phyloP scores from a whole-genome alignment of 1,284 basidiomycete genomes.

The Marasmius fiardii region DNA sequence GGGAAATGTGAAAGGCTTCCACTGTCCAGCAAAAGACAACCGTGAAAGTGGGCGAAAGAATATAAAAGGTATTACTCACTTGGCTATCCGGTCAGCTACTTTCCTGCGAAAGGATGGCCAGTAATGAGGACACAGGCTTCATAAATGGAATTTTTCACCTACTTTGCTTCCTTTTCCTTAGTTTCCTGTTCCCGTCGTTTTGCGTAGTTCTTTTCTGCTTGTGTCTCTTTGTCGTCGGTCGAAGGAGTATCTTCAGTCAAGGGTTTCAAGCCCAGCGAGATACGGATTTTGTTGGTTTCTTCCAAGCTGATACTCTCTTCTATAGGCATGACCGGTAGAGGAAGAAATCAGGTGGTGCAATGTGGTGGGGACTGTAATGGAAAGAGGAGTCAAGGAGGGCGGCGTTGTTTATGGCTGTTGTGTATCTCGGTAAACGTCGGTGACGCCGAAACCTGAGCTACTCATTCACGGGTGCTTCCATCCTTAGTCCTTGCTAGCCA shows the following conservation, averaged over 20 bases:
- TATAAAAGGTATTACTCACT: slow-evolving; percentile 61
- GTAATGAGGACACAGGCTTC: slow-evolving; percentile 23
- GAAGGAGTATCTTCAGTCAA: slow-evolving; percentile 76
- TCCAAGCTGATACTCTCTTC: slow-evolving; percentile 91
- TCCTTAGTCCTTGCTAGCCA: background rate
- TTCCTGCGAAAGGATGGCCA: slow-evolving; percentile 43
- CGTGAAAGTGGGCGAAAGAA: slow-evolving; percentile 28
- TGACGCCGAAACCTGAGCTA: background rate
- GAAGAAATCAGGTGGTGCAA: slow-evolving; percentile 5
- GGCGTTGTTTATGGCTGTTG: background rate
- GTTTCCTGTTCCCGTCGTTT: slow-evolving; percentile 67
- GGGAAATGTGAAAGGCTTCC: slow-evolving; percentile 46
- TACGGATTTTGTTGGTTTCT: slow-evolving; percentile 97
- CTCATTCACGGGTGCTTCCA: background rate
- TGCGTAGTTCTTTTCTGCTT: slow-evolving; percentile 84
- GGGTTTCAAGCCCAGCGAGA: slow-evolving; percentile 92
- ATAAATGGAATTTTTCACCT: slow-evolving; percentile 21
- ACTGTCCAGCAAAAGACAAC: too few species aligned
- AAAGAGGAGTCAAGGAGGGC: background rate
- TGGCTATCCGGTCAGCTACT: slow-evolving; percentile 79
- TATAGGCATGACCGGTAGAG: slow-evolving; percentile 52
- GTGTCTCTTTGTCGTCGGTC: slow-evolving; percentile 67
- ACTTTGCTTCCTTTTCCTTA: slow-evolving; percentile 78
- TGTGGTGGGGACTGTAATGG: slow-evolving; percentile 10
- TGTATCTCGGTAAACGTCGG: background rate